Evolutionary conservation across 139 green algal species (phyloP).

Genomic region (Coelastrella sp.): DNA sequence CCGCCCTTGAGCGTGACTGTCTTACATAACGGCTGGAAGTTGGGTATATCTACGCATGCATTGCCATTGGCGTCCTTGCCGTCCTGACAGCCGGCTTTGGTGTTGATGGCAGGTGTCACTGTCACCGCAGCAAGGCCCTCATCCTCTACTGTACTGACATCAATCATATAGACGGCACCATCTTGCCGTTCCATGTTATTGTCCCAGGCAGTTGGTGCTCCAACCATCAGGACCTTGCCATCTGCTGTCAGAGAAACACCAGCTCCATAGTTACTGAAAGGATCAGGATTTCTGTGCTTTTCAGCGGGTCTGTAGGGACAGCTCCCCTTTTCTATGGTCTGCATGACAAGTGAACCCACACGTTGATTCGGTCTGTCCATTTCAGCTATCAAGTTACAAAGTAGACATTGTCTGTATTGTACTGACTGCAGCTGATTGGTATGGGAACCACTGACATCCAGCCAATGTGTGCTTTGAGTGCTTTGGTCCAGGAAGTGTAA

Average conservation of each 20-base stretch:
- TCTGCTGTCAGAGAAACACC: background rate
- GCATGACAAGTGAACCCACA: too few species aligned
- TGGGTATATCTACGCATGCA: background rate
- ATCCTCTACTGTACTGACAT: slow-evolving; percentile 4
- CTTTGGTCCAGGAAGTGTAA: too few species aligned
- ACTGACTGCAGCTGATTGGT: too few species aligned
- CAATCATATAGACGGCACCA: slow-evolving; percentile 19
- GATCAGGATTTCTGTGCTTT: slow-evolving; percentile 3
- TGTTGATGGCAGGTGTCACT: slow-evolving; percentile 14
- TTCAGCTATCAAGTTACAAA: too few species aligned
- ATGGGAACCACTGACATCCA: too few species aligned
- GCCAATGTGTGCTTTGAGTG: too few species aligned
- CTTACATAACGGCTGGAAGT: background rate
- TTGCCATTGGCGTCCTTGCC: slow-evolving; percentile 27
- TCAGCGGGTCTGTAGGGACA: slow-evolving; percentile 23
- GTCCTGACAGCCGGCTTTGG: slow-evolving; percentile 21
- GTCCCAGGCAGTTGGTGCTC: slow-evolving; percentile 14
- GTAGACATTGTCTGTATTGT: too few species aligned
- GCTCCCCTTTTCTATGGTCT: background rate
- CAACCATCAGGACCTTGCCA: slow-evolving; percentile 18
- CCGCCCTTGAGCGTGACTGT: background rate
- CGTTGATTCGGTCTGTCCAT: too few species aligned
- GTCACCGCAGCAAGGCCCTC: background rate
- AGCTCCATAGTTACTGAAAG: slow-evolving; percentile 24
- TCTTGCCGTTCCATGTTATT: slow-evolving; percentile 24